phyloP scores from a whole-genome alignment of 192 early-diverging fungal species.

The Neocallimastix lanati region DNA sequence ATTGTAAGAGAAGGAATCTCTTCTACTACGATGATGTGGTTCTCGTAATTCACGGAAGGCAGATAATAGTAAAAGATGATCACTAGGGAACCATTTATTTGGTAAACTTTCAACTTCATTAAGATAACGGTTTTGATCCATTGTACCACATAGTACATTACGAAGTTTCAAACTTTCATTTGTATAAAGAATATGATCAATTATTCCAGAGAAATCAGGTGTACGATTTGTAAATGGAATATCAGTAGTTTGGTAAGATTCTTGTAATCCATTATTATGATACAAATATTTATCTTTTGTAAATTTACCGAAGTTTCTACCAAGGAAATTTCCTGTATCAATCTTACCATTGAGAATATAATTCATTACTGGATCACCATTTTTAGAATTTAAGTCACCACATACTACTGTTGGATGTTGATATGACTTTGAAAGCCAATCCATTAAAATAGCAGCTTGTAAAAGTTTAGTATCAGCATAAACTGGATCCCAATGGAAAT shows the following conservation, averaged over 20 bases:
- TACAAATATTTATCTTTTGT: neutral
- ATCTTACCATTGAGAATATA: conserved; percentile 18
- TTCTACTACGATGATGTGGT: neutral
- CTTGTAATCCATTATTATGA: neutral
- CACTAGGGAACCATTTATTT: neutral
- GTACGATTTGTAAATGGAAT: conserved; percentile 23
- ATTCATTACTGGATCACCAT: conserved; percentile 20
- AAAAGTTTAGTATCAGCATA: conserved; percentile 20
- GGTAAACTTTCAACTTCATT: neutral
- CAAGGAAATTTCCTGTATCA: conserved; percentile 1
- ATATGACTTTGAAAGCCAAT: conserved; percentile 13
- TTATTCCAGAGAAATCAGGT: conserved; percentile 16
- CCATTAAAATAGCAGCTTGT: conserved; percentile 22
- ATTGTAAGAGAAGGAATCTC: neutral
- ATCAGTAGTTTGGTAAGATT: conserved; percentile 1
- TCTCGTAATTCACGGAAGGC: neutral
- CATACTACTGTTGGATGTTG: conserved; percentile 18
- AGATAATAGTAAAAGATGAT: neutral
- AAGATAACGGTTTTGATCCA: neutral
- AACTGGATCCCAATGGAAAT: conserved; percentile 26
- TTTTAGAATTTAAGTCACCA: conserved; percentile 18
- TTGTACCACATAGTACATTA: conserved; percentile 13
- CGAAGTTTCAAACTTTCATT: conserved; percentile 12
- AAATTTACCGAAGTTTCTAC: conserved; percentile 14
- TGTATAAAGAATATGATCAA: conserved; percentile 30